Evolutionary conservation across 371 early-diverging fungal species (phyloP).

Genomic region (Mortierella sp.): DNA sequence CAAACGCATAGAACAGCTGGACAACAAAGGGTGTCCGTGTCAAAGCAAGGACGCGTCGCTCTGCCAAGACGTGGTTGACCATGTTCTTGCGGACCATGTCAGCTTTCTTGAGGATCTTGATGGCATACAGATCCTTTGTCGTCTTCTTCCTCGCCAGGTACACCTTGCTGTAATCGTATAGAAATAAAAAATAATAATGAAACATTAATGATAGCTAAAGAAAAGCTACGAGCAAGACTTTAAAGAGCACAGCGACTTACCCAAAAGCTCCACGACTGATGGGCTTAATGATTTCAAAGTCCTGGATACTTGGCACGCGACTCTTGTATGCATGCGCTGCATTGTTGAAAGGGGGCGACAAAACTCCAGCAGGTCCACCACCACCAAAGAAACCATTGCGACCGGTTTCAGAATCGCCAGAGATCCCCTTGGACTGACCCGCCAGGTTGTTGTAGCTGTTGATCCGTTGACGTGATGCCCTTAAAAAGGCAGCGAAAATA

Average conservation of each 20-base stretch:
- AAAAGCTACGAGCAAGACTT: background rate
- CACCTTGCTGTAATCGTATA: constrained; percentile 64
- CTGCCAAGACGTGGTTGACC: constrained; percentile 93
- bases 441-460: constrained; percentile 50
- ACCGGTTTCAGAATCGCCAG: constrained; percentile 18
- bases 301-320: constrained; percentile 81
- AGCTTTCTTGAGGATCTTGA: constrained; percentile 92
- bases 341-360: constrained; percentile 33
- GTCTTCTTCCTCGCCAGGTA: constrained; percentile 87
- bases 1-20: constrained; percentile 92
- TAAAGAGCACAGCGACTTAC: constrained; percentile 27
- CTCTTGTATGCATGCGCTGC: constrained; percentile 40
- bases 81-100: constrained; percentile 96
- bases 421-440: constrained; percentile 31
- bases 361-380: constrained; percentile 19
- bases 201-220: background rate
- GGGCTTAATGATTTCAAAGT: constrained; percentile 91
- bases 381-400: constrained; percentile 36
- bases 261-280: constrained; percentile 93
- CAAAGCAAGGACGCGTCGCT: constrained; percentile 88
- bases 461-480: constrained; percentile 52
- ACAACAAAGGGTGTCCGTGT: constrained; percentile 94
- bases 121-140: constrained; percentile 92
- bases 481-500: constrained; percentile 51
- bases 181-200: background rate